phyloP scores from a whole-genome alignment of 345 rosid genomes.

The Diplotaxis tenuifolia region DNA sequence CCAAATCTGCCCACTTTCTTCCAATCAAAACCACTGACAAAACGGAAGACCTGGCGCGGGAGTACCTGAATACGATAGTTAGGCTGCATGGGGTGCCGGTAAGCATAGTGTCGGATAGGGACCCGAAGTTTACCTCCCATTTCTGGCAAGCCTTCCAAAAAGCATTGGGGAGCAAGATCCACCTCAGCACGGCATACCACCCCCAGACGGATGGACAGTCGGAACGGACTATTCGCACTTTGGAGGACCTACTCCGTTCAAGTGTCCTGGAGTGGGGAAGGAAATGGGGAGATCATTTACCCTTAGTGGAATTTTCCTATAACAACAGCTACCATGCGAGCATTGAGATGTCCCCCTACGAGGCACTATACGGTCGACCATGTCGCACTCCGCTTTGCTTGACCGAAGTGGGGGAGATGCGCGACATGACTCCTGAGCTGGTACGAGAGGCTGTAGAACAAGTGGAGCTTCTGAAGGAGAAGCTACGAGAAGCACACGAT shows the following conservation, averaged over 20 bases:
- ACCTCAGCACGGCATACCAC: too few relatives aligned
- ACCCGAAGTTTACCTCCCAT: not conserved
- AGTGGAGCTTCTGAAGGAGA: not conserved
- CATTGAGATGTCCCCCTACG: not conserved
- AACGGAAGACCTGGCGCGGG: not conserved
- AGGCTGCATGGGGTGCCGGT: not conserved
- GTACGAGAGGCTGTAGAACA: not conserved
- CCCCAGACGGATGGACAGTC: not conserved
- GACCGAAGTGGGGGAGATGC: not conserved
- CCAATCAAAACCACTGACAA: not conserved
- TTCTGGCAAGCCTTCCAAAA: not conserved
- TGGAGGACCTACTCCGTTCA: not conserved
- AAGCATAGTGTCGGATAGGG: not conserved
- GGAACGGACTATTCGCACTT: not conserved
- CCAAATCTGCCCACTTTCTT: not conserved
- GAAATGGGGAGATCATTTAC: not conserved
- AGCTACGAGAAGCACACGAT: too few relatives aligned
- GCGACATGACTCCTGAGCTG: not conserved
- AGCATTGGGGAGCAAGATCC: not conserved
- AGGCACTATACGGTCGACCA: not conserved
- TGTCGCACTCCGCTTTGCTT: not conserved
- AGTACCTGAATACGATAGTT: not conserved
- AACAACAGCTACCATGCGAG: not conserved
- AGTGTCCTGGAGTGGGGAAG: not conserved
- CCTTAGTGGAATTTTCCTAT: not conserved